Evolutionary conservation across 202 grass and related monocot genomes (phyloP).

Genomic region (Saccharum hybrid): DNA sequence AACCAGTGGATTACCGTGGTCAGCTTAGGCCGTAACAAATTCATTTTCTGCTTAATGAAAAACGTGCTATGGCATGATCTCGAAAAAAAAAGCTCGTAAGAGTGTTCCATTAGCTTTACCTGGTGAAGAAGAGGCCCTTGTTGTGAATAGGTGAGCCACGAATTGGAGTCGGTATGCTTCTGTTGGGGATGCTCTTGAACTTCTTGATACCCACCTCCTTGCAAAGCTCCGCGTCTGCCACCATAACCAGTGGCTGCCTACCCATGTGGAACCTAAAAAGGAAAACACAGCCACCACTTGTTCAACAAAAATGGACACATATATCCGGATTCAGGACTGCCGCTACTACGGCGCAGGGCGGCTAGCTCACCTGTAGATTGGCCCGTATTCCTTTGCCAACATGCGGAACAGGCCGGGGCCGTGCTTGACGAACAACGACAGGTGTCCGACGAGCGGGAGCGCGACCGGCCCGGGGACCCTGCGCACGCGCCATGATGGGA

Average conservation of each 20-base stretch:
- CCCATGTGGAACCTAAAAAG: conserved; percentile 54
- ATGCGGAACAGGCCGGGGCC: conserved; percentile 41
- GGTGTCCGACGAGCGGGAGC: conserved; percentile 48
- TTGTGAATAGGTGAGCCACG: conserved; percentile 21
- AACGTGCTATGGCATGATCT: too few relatives aligned
- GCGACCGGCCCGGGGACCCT: conserved; percentile 40
- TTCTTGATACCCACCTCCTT: conserved; percentile 60
- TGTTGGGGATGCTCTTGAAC: conserved; percentile 49
- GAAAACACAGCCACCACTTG: background rate
- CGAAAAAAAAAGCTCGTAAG: too few relatives aligned
- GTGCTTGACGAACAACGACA: conserved; percentile 52
- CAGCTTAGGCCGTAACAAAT: too few relatives aligned
- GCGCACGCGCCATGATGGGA: conserved; percentile 42
- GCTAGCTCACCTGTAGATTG: conserved; percentile 44
- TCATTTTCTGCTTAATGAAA: too few relatives aligned
- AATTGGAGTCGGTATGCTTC: conserved; percentile 39
- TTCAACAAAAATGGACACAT: too few relatives aligned
- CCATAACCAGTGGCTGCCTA: conserved; percentile 47
- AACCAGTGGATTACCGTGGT: too few relatives aligned
- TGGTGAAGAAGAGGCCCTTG: conserved; percentile 56
- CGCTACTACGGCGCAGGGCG: background rate
- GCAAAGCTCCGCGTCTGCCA: conserved; percentile 48
- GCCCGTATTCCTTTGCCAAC: conserved; percentile 42
- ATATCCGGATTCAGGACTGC: too few relatives aligned
- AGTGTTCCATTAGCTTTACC: conserved; percentile 10